Conservation (phyloP, 176 grass and related monocot genomes). For the Paspalum vaginatum region DNA sequence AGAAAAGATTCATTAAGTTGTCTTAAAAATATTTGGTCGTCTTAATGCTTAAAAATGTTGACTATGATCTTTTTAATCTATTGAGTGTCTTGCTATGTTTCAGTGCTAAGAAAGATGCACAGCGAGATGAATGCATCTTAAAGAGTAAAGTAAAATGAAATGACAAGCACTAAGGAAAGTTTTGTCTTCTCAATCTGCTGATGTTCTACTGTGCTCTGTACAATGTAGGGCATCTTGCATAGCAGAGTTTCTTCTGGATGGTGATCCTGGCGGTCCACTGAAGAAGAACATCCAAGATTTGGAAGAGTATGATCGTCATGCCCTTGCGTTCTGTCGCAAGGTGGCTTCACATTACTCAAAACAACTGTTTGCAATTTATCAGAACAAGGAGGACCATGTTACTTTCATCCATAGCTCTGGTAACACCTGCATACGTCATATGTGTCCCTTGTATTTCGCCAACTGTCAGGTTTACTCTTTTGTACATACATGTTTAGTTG, state of each 20-base stretch:
- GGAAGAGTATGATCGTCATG: conserved; percentile 39
- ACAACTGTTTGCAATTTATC: conserved; percentile 79
- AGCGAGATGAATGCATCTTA: background rate
- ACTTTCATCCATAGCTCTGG: conserved; percentile 52
- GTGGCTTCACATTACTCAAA: conserved; percentile 61
- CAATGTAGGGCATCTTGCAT: conserved; percentile 56
- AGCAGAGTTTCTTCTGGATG: conserved; percentile 74
- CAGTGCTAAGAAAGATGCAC: background rate
- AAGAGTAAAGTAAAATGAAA: conserved; percentile 6
- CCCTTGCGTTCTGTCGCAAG: conserved; percentile 51
- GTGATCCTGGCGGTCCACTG: conserved; percentile 55
- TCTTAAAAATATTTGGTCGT: background rate
- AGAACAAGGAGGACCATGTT: conserved; percentile 66
- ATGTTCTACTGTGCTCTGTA: background rate
- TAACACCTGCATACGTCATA: background rate
- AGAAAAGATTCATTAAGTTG: background rate
- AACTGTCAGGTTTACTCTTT: background rate
- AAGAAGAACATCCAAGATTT: conserved; percentile 63
- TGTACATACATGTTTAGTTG: conserved; percentile 24
- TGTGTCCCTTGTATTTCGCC: background rate
- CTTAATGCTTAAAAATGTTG: background rate
- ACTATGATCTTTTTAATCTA: background rate
- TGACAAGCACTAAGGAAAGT: background rate
- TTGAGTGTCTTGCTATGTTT: background rate
- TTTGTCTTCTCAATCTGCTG: conserved; percentile 14